A percentile compares a stretch with the other conserved stretches of the same genome.
phyloP scores from a whole-genome alignment of 306 rosid species.

The Rosa persica region DNA sequence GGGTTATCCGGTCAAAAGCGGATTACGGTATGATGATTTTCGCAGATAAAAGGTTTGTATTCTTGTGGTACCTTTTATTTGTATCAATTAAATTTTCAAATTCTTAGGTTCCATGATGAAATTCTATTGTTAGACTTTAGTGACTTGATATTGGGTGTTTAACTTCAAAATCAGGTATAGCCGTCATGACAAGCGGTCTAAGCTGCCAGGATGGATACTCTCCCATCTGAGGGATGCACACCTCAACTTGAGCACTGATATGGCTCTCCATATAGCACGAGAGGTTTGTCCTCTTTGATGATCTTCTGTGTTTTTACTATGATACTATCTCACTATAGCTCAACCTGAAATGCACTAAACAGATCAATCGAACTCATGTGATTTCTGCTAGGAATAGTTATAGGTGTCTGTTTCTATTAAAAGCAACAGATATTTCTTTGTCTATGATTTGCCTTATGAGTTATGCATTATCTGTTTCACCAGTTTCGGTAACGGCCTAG shows the following conservation, averaged over 20 bases:
- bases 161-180: conserved; percentile 59
- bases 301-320: conserved; percentile 9
- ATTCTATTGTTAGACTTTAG: conserved; percentile 4
- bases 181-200: conserved; percentile 95
- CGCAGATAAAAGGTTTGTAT: conserved; percentile 83
- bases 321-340: not conserved
- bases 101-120: not conserved
- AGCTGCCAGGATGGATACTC: conserved; percentile 92
- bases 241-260: conserved; percentile 95
- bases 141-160: not conserved
- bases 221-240: conserved; percentile 92
- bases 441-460: not conserved
- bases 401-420: not conserved
- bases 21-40: conserved; percentile 99
- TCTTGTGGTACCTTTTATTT: not conserved
- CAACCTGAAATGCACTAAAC: not conserved
- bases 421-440: not conserved
- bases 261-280: conserved; percentile 93
- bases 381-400: not conserved
- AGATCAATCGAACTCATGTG: not conserved
- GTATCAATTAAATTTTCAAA: not conserved
- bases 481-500: not conserved
- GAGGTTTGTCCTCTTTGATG: conserved; percentile 53
- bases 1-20: conserved; percentile 94
- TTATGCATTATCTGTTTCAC: not conserved